These are phyloP conservation scores for Debaryomycetaceae sp. DNA, from an alignment of 1,139 yeast species.

Conservation along the genomic window DNA sequence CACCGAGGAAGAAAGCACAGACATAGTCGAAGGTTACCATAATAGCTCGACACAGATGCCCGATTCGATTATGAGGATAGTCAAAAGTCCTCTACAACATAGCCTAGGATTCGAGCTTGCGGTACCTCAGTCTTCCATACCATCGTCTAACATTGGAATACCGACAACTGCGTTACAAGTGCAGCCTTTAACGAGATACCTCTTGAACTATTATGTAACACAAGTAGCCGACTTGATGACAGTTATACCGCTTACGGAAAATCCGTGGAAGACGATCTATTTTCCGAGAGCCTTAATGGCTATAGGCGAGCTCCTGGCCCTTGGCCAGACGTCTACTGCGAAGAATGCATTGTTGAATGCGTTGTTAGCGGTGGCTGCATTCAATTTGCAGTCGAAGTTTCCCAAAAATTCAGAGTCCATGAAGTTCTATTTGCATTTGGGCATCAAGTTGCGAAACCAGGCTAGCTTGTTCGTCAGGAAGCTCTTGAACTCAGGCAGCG, in stretches of 20 bases:
- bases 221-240: conserved; percentile 88
- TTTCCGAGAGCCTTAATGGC: conserved; percentile 81
- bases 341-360: conserved; percentile 79
- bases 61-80: conserved; percentile 44
- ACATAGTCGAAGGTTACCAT: conserved; percentile 36
- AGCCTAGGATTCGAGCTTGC: conserved; percentile 37
- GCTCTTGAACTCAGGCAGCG: conserved; percentile 33
- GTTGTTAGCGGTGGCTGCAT: conserved; percentile 75
- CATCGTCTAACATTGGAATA: conserved; percentile 35
- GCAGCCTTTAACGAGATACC: conserved; percentile 64
- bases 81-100: conserved; percentile 44
- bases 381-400: conserved; percentile 72
- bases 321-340: conserved; percentile 74
- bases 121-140: conserved; percentile 13
- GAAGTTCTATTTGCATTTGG: conserved; percentile 68
- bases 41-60: conserved; percentile 39
- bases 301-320: conserved; percentile 72
- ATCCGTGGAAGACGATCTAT: conserved; percentile 85
- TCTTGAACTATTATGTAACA: conserved; percentile 70
- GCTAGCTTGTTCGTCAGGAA: conserved; percentile 66
- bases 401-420: conserved; percentile 57
- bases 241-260: conserved; percentile 73
- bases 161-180: conserved; percentile 63
- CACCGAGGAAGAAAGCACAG: conserved; percentile 30
- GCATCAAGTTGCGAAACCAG: conserved; percentile 69